Base-by-base conservation (phyloP, 1,284 basidiomycete species). In the Malassezia nana region DNA sequence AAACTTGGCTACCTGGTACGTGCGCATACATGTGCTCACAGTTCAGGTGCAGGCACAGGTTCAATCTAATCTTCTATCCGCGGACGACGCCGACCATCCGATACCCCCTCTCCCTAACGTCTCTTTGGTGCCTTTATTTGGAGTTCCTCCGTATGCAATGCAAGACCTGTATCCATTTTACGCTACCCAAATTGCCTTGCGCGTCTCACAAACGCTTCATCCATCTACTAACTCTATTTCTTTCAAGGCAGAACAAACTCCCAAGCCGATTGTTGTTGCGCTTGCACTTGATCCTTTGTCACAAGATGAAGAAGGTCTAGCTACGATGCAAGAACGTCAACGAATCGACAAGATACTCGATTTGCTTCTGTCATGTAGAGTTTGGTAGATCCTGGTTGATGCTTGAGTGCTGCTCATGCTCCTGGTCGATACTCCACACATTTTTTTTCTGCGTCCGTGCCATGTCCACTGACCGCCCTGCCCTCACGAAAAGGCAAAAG, bases 401-500 rank as follows among this genome's bases (percentile, higher is more conserved):
- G 5, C 31, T 43, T 43, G 5, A n/a, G 16, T n/a, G 7, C 12
- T 15, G 30, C 13, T 16, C n/a, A 31, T 13, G 4, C 3, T 16
- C 10, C 18, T 8, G 3, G 9, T 22, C 25, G 4, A 20, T 8
- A 31, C 43, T 44, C 42, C 42, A 44, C 43, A 45, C 25, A 32
- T 18, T 45, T 45, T 45, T 29, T 30, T 32, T 22, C 7, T 12
- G 16, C 43, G 24, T 31, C 26, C 43, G 22, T 20, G 18, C 43
- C 28, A 44, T 44, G 40, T 15, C 40, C 12, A n/a, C n/a, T 26
- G 40, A 18, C 26, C 13, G 22, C 24, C 6, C 20, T 6, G 29
- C 25, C 5, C 55, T 62, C 42, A 67, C 67, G 20, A 69, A 69
- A 52, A 64, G 65, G 44, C 63, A 69, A 54, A 61, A 63, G 20